Evolutionary conservation across 1,284 basidiomycete species (phyloP).

Genomic region (Inonotus hispidus): DNA sequence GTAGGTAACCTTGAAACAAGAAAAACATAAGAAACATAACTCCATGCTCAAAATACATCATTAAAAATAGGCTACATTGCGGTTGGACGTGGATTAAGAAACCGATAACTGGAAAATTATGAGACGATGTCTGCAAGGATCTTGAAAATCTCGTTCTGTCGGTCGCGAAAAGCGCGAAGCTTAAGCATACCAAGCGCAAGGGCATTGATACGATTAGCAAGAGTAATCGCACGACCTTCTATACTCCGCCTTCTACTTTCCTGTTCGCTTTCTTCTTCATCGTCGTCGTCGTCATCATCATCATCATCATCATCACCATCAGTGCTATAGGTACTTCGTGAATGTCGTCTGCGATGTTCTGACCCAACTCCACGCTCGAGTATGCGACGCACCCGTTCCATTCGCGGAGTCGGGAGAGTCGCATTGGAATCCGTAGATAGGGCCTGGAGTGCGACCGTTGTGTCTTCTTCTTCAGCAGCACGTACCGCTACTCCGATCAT

Average conservation of each 20-base stretch:
- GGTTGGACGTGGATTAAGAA: not conserved
- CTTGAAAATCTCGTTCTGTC: conserved; percentile 67
- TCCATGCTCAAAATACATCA: not conserved
- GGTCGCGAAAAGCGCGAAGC: conserved; percentile 62
- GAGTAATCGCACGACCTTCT: conserved; percentile 55
- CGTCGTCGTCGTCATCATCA: conserved; percentile 23
- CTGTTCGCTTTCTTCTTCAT: conserved; percentile 26
- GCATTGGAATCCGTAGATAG: conserved; percentile 36
- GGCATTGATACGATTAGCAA: conserved; percentile 69
- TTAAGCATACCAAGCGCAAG: conserved; percentile 64
- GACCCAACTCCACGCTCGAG: conserved; percentile 37
- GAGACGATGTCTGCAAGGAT: conserved; percentile 44
- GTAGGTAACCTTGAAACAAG: no score
- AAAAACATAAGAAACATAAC: no score
- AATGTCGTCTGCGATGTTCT: conserved; percentile 5
- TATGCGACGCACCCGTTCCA: conserved; percentile 57
- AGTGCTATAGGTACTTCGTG: conserved; percentile 21
- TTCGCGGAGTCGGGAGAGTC: conserved; percentile 40
- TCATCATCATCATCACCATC: conserved; percentile 56
- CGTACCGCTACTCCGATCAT: conserved; percentile 48
- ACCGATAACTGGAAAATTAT: not conserved
- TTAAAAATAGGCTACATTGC: not conserved
- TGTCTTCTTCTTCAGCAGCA: conserved; percentile 54
- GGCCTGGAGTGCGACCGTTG: conserved; percentile 43
- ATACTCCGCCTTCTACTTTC: conserved; percentile 39